Base-by-base conservation (phyloP, 768 basidiomycete species). In the Lactarius quietus region DNA sequence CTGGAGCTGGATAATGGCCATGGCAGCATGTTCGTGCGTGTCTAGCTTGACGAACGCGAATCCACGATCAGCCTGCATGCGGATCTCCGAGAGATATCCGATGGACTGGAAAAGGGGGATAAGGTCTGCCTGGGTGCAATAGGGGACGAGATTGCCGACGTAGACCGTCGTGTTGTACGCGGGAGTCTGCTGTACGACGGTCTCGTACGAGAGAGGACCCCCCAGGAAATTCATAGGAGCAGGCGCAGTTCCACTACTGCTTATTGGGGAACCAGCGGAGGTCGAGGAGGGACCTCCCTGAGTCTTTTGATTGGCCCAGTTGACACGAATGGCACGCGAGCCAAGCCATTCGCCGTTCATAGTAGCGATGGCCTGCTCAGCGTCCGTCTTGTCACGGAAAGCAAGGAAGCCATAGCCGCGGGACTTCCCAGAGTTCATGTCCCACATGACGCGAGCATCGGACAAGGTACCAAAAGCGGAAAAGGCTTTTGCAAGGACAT, bases 311-410 rank as follows among this genome's bases (percentile, higher is more conserved):
- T 98, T 98, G 61, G 97, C 97, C 96, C 96, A 99, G 80, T 99
- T 99, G 77, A 98, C 96, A 70, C 97, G 89, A 73, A 99, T 99
- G 67, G 97, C 97, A 66, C 97, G 87, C 35, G 94, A 94, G 57
- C 97, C 97, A 41, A 99, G 84, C 94, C 94, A 99, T 82, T 99
- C 96, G 63, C 97, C 97, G 74, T 99, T 99, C 97, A 99, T 99
- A 66, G 96, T 95, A 36, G 92, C 91, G 75, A 99, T 99, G 51
- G 97, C 97, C 77, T 98, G 97, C 76, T 99, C 97, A 36, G 97
- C 97, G 73, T 99, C 97, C 59, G 96, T 93, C 79, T 96, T 95
- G 82, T 99, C 97, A 72, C 96, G 86, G 85, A 98, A 98, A 3
- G 96, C 95, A 69, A 98, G 85, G 84, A 98, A 98, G 58, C 96